These are phyloP conservation scores for Cinnamomum chago DNA, from an alignment of 164 flowering plant species.

Conservation along the genomic window DNA sequence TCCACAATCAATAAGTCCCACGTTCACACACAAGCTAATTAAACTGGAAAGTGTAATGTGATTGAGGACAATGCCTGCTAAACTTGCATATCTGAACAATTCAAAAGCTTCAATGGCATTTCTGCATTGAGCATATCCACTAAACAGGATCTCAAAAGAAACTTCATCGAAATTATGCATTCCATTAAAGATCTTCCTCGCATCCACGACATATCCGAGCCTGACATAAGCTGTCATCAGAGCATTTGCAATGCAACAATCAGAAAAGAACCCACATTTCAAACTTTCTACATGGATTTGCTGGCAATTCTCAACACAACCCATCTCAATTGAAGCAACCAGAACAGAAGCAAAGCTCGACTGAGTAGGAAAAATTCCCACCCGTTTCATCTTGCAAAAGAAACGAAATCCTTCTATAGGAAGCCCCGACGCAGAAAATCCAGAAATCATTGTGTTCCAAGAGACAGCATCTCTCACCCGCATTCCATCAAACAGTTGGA, in stretches of 20 bases:
- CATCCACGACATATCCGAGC: conserved; percentile 12
- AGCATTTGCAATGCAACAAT: conserved; percentile 20
- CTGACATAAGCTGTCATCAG: conserved; percentile 22
- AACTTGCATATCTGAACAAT: conserved; percentile 15
- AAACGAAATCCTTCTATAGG: conserved; percentile 7
- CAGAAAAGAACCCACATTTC: conserved; percentile 22
- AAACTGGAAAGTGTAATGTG: conserved; percentile 20
- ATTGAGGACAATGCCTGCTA: conserved; percentile 10
- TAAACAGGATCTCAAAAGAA: conserved; percentile 24
- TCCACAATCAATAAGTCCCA: conserved; percentile 12
- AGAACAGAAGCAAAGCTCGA: conserved; percentile 22
- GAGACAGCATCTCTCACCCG: conserved; percentile 22
- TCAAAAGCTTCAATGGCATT: conserved; percentile 13
- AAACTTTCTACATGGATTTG: conserved; percentile 21
- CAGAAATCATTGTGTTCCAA: conserved; percentile 28
- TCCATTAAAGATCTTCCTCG: conserved; percentile 15
- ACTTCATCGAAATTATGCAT: conserved; percentile 18
- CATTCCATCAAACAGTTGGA: conserved; percentile 20
- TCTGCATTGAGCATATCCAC: conserved; percentile 17
- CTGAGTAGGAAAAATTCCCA: conserved; percentile 18
- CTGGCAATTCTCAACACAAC: conserved; percentile 7
- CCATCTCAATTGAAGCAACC: conserved; percentile 15
- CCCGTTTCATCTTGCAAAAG: conserved; percentile 21
- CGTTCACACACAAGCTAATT: conserved; percentile 13
- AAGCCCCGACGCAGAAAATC: conserved; percentile 9